Evolutionary conservation across 768 basidiomycete genomes (phyloP).

Genomic region (Suillus clintonianus): DNA sequence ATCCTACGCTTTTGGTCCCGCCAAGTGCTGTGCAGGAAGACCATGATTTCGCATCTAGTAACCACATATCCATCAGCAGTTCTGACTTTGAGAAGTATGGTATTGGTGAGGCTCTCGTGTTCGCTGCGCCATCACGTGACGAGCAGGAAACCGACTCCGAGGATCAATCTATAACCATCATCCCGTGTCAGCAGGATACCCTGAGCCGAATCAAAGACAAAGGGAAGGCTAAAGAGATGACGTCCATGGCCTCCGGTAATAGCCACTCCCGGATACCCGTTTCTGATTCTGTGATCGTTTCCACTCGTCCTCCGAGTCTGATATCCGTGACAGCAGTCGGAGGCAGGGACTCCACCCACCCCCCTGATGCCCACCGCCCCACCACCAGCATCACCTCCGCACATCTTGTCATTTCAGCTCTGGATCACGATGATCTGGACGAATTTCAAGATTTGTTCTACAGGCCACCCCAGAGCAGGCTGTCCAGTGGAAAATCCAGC

Average conservation of each 20-base stretch:
- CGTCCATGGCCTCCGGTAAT: neutral
- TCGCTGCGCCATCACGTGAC: constrained; percentile 31
- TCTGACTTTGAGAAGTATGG: constrained; percentile 50
- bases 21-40: neutral
- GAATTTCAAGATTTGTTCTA: constrained; percentile 77
- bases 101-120: constrained; percentile 64
- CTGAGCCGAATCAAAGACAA: constrained; percentile 6
- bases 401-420: constrained; percentile 40
- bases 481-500: neutral
- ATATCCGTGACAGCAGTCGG: neutral
- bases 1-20: neutral
- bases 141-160: constrained; percentile 45
- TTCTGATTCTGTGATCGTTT: neutral
- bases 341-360: neutral
- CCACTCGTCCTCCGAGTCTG: neutral
- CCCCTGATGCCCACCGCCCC: constrained; percentile 9
- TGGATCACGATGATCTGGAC: constrained; percentile 70
- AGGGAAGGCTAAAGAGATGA: neutral
- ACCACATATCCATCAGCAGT: constrained; percentile 29
- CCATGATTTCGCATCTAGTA: constrained; percentile 28
- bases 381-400: constrained; percentile 40
- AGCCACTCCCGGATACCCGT: neutral
- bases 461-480: constrained; percentile 35
- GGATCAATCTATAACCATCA: constrained; percentile 27
- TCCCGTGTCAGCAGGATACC: constrained; percentile 14